Base-by-base conservation (phyloP, 805 yeast genomes). In the Ogataea pilisensis region DNA sequence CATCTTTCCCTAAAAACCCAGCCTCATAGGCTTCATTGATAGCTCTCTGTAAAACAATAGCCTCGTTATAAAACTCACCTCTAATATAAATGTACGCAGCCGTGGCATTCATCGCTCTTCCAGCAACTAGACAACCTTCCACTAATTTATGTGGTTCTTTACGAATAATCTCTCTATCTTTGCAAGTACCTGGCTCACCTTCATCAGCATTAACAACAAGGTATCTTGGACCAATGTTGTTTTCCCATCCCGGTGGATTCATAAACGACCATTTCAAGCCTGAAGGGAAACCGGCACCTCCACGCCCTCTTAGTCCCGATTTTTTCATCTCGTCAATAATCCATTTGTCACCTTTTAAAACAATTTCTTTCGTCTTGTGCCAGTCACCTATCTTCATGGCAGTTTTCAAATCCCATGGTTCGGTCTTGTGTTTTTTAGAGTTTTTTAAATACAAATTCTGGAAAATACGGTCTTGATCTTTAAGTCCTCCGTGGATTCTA, bases 231-330 rank as follows among this genome's bases (percentile, higher is more conserved):
- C 95, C 95, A 13, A 67, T 68, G 66, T 86, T 86, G 60, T 86
- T 87, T 47, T 86, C 95, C 95, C 95, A 86, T 44, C 93, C 93
- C 41, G 95, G 95, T 34, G 95, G 95, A 67, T 87, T 87, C 95
- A 86, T 86, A 61, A 86, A 86, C 19, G 93, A 84, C 95, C 95
- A 86, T 66, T 86, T 86, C 58, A 86, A 75, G 25, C 95, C 95
- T 19, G 89, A 78, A 40, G 95, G 95, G 73, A 86, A 86, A 14
- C 95, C 95, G 34, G 95, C 95, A 58, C 95, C 95, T 44, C 95
- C 95, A 65, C 95, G 79, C 44, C 95, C 95, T 61, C 95, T 78
- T 49, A 86, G 72, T 18, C 95, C 95, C 18, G 90, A 82, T 55
- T 78, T 75, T 62, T 86, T 86, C 72, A 84, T 80, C 68, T 86